Evolutionary conservation across 495 filamentous ascomycete genomes (phyloP).

Genomic region (Aspergillus wentii): DNA sequence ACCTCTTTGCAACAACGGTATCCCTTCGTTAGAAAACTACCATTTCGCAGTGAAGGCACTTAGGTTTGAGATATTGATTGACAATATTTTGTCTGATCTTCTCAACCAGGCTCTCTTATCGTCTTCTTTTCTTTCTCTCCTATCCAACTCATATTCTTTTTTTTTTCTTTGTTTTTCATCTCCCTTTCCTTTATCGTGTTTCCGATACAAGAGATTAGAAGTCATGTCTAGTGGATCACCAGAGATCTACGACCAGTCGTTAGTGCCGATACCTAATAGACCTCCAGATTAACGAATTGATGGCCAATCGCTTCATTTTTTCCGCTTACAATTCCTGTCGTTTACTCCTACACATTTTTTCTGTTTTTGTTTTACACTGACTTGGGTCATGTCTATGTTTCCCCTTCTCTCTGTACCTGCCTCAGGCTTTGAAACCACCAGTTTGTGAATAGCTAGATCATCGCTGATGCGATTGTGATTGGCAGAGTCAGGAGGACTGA

Average conservation of each 20-base stretch:
- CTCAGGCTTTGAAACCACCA: too few relatives aligned
- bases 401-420: too few relatives aligned
- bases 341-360: slow-evolving; percentile 1
- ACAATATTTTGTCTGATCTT: too few relatives aligned
- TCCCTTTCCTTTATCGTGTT: slow-evolving; percentile 1
- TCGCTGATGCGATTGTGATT: too few relatives aligned
- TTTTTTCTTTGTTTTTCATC: slow-evolving; percentile 5
- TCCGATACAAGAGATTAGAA: slow-evolving; percentile 18
- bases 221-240: slow-evolving; percentile 20
- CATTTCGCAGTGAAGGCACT: too few relatives aligned
- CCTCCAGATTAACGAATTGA: slow-evolving; percentile 18
- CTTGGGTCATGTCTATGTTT: too few relatives aligned
- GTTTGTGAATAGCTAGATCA: too few relatives aligned
- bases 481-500: too few relatives aligned
- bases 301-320: slow-evolving; percentile 4
- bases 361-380: too few relatives aligned
- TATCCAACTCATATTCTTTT: slow-evolving; percentile 7
- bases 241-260: slow-evolving; percentile 22
- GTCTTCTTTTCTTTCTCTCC: slow-evolving; percentile 1
- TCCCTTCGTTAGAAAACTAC: too few relatives aligned
- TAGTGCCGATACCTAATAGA: slow-evolving; percentile 29
- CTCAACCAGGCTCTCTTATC: background rate
- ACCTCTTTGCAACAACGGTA: too few relatives aligned
- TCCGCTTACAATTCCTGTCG: slow-evolving; percentile 6
- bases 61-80: too few relatives aligned